These are phyloP conservation scores for Ascoidea asiatica DNA, from an alignment of 805 yeast genomes.

Conservation along the genomic window DNA sequence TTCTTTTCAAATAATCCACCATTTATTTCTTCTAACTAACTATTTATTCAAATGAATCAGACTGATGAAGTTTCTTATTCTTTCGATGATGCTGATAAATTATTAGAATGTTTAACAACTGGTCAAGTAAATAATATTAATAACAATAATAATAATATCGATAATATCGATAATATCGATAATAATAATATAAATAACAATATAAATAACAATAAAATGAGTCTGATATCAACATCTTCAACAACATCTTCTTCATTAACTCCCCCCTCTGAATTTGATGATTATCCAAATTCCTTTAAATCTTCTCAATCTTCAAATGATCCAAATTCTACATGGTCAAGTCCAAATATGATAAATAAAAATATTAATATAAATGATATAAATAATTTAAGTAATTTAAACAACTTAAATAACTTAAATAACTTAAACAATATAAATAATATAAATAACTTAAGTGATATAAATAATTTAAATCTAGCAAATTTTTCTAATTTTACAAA, in stretches of 20 bases:
- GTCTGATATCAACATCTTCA: neutral
- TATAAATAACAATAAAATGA: too few relatives aligned
- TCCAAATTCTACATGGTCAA: neutral
- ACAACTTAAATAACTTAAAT: neutral
- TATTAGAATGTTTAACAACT: neutral
- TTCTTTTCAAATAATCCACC: too few relatives aligned
- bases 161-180: neutral
- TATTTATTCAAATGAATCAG: constrained; percentile 1
- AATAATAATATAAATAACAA: neutral
- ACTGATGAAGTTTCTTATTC: neutral
- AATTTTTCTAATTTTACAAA: too few relatives aligned
- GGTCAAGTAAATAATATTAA: neutral
- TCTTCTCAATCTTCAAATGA: neutral
- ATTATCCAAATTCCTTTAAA: neutral
- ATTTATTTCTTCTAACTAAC: too few relatives aligned
- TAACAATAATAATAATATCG: neutral
- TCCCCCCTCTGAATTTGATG: neutral
- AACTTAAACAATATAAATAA: neutral
- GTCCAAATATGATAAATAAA: neutral
- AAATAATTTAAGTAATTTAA: too few relatives aligned
- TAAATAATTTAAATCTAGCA: too few relatives aligned
- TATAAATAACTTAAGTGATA: neutral
- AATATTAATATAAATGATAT: neutral
- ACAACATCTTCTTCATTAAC: neutral
- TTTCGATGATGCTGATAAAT: constrained; percentile 1